These are phyloP conservation scores for Camillea tinctor DNA, from an alignment of 2,329 filamentous ascomycete species.

Conservation along the genomic window DNA sequence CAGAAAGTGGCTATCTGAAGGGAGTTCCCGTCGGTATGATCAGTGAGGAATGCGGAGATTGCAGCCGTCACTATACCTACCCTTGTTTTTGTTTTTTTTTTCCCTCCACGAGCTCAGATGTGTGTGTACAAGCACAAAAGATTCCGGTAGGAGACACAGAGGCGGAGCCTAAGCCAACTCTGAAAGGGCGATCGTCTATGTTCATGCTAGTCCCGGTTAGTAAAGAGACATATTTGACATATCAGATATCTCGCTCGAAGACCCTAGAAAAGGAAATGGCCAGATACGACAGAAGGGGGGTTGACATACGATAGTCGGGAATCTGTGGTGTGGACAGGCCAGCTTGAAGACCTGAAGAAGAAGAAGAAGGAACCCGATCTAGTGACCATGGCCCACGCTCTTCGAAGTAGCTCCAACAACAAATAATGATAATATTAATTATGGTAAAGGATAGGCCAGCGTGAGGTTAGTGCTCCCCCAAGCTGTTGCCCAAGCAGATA, in stretches of 20 bases:
- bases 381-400: no score
- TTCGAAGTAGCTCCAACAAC: neutral
- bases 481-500: constrained; percentile 23
- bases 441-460: neutral
- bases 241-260: neutral
- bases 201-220: constrained; percentile 4
- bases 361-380: neutral
- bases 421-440: no score
- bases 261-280: constrained; percentile 3
- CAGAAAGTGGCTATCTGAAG: constrained; percentile 16
- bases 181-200: constrained; percentile 15
- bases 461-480: constrained; percentile 14
- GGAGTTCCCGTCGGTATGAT: constrained; percentile 24
- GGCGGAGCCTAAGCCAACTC: constrained; percentile 27
- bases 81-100: no score
- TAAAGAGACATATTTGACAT: constrained; percentile 11
- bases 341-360: constrained; percentile 5
- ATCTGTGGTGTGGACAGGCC: constrained; percentile 10
- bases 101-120: constrained; percentile 37
- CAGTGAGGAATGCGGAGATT: constrained; percentile 35
- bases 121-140: constrained; percentile 41
- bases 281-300: constrained; percentile 8
- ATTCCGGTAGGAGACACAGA: constrained; percentile 38
- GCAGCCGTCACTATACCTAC: constrained; percentile 40
- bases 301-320: constrained; percentile 13